Evolutionary conservation across 805 yeast species (phyloP).

Genomic region (Cyberlindnera bimundalis): DNA sequence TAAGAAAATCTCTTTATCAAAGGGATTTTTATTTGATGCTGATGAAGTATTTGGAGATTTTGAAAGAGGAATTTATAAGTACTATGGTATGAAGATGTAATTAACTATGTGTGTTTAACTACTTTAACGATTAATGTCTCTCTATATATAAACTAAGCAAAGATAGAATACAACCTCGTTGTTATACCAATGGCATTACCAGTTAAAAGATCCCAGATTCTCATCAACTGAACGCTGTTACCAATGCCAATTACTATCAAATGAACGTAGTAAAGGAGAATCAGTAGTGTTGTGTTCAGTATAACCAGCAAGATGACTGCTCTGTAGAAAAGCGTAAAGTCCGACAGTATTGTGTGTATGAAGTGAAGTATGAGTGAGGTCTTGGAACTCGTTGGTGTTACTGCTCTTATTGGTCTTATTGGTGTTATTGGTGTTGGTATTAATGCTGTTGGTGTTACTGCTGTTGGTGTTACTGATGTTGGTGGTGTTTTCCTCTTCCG

Average conservation of each 20-base stretch:
- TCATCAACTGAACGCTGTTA: conserved; percentile 2
- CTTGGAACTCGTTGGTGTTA: neutral
- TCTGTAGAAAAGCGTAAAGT: conserved; percentile 8
- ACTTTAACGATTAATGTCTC: neutral
- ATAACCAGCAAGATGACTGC: conserved; percentile 6
- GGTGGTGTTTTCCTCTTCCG: neutral
- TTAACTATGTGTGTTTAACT: too few species aligned
- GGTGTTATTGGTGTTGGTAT: neutral
- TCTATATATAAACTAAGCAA: neutral
- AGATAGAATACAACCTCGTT: neutral
- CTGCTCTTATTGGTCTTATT: neutral
- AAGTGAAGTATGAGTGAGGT: conserved; percentile 6
- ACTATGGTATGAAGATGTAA: conserved; percentile 38
- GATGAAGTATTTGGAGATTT: conserved; percentile 39
- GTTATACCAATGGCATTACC: neutral
- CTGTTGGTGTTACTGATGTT: neutral
- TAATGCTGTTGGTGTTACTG: neutral
- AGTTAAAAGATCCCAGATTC: conserved; percentile 1
- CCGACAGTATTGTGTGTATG: conserved; percentile 7
- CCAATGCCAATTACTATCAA: conserved; percentile 8
- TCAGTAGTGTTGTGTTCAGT: conserved; percentile 2
- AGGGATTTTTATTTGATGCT: conserved; percentile 34
- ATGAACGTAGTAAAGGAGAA: conserved; percentile 7
- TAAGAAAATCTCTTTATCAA: conserved; percentile 34
- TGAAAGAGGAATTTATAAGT: conserved; percentile 44